Evolutionary conservation across 805 yeast genomes (phyloP).

Genomic region (Zygoascus flipseniorum): DNA sequence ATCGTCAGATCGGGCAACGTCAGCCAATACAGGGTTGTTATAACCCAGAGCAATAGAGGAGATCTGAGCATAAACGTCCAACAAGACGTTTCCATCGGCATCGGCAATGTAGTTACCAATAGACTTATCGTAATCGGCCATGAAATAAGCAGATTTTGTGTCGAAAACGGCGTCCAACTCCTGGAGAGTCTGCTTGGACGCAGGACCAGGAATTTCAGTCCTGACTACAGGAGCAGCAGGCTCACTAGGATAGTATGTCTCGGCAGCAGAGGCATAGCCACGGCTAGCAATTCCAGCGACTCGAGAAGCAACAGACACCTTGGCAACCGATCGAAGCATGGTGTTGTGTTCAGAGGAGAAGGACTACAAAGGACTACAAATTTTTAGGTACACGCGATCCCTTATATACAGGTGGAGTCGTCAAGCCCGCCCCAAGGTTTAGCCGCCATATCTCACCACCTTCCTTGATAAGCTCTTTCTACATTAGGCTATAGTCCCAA

Average conservation of each 20-base stretch:
- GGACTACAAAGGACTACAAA: no score
- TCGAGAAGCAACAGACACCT: background rate
- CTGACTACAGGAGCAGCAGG: slow-evolving; percentile 60
- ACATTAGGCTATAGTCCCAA: background rate
- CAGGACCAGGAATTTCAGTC: slow-evolving; percentile 68
- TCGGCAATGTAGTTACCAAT: slow-evolving; percentile 73
- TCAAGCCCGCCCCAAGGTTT: background rate
- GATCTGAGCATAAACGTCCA: slow-evolving; percentile 76
- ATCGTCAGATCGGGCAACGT: slow-evolving; percentile 59
- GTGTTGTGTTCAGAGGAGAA: background rate
- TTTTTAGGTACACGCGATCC: background rate
- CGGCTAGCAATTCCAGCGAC: slow-evolving; percentile 1
- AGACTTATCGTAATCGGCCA: slow-evolving; percentile 69
- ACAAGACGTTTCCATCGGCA: slow-evolving; percentile 64
- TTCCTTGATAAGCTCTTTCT: background rate
- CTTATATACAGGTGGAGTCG: background rate
- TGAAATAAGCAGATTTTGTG: slow-evolving; percentile 62
- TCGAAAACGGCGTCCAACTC: slow-evolving; percentile 58
- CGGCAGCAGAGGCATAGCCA: slow-evolving; percentile 12
- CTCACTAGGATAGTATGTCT: slow-evolving; percentile 37
- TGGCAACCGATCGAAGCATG: slow-evolving; percentile 9
- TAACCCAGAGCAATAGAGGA: slow-evolving; percentile 81
- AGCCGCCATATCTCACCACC: background rate
- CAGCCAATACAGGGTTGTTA: slow-evolving; percentile 68
- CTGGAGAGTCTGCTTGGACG: slow-evolving; percentile 43